phyloP scores from a whole-genome alignment of 2,329 filamentous ascomycete genomes.

The Sodiomyces alkalinus region DNA sequence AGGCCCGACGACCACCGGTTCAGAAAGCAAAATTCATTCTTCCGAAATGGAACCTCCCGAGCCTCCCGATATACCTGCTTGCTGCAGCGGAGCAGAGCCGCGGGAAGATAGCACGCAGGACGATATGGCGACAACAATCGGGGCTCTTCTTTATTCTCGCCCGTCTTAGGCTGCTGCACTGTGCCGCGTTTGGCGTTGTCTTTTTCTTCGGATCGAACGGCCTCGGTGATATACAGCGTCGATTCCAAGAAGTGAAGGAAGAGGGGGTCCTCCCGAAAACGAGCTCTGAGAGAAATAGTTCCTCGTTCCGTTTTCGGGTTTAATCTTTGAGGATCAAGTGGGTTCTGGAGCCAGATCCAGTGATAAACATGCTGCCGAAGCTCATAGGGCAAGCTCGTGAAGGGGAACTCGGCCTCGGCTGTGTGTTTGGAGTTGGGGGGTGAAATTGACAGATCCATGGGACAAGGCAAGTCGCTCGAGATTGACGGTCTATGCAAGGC shows the following conservation, averaged over 20 bases:
- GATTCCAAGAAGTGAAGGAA: too few relatives aligned
- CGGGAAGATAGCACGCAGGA: slow-evolving; percentile 23
- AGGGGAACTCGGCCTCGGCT: slow-evolving; percentile 6
- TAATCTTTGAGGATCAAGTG: too few relatives aligned
- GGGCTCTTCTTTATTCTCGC: too few relatives aligned
- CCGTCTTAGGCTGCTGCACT: too few relatives aligned
- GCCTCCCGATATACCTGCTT: slow-evolving; percentile 27
- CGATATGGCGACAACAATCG: slow-evolving; percentile 19
- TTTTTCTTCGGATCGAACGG: not conserved
- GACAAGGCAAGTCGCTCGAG: too few relatives aligned
- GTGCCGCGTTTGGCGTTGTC: not conserved
- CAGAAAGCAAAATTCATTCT: slow-evolving; percentile 30
- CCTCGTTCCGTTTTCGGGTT: slow-evolving; percentile 2
- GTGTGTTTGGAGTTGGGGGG: too few relatives aligned
- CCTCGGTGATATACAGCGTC: too few relatives aligned
- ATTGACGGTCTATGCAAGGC: too few relatives aligned
- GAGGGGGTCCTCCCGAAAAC: too few relatives aligned
- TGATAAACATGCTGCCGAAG: slow-evolving; percentile 30
- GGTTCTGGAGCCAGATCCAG: slow-evolving; percentile 22
- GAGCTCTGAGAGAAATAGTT: too few relatives aligned
- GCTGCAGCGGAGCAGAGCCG: slow-evolving; percentile 20
- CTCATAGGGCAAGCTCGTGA: slow-evolving; percentile 26
- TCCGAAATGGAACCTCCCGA: slow-evolving; percentile 21
- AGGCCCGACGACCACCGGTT: slow-evolving; percentile 30
- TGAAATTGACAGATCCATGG: too few relatives aligned